These are phyloP conservation scores for Xylariaceae sp. DNA, from an alignment of 2,329 filamentous ascomycete genomes.

Conservation along the genomic window DNA sequence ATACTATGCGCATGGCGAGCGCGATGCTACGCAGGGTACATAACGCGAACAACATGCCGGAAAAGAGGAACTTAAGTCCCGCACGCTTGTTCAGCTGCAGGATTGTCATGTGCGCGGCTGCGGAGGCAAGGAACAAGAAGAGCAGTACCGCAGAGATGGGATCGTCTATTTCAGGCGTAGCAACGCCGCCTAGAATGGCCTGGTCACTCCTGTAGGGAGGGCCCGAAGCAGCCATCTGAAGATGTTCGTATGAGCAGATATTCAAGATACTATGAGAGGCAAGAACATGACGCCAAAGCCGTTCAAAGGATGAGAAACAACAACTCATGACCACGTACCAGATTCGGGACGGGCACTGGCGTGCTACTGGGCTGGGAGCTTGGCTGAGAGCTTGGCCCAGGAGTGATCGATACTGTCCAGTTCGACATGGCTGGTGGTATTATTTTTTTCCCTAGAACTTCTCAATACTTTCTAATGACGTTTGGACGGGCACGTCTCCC, in stretches of 20 bases:
- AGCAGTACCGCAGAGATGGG: slow-evolving; percentile 19
- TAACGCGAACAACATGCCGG: slow-evolving; percentile 54
- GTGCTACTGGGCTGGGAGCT: background rate
- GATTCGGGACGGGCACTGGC: background rate
- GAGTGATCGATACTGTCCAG: slow-evolving; percentile 1
- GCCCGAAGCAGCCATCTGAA: slow-evolving; percentile 6
- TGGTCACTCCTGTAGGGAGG: slow-evolving; percentile 14
- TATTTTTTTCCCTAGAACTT: background rate
- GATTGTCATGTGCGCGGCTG: slow-evolving; percentile 19
- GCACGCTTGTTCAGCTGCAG: slow-evolving; percentile 42
- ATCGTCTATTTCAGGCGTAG: slow-evolving; percentile 16
- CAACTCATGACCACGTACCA: background rate
- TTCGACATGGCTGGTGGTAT: slow-evolving; percentile 1
- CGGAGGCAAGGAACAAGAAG: slow-evolving; percentile 18
- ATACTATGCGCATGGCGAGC: slow-evolving; percentile 48
- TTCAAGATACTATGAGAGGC: background rate
- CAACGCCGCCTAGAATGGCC: slow-evolving; percentile 22
- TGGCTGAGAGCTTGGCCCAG: background rate
- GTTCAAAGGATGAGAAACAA: no score
- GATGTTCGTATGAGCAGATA: background rate
- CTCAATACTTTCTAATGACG: background rate
- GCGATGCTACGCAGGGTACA: slow-evolving; percentile 51
- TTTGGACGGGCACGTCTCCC: background rate
- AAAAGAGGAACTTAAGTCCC: slow-evolving; percentile 57
- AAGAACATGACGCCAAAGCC: background rate